These are phyloP conservation scores for Neurospora sp. DNA, from an alignment of 495 filamentous ascomycete species.

Conservation along the genomic window DNA sequence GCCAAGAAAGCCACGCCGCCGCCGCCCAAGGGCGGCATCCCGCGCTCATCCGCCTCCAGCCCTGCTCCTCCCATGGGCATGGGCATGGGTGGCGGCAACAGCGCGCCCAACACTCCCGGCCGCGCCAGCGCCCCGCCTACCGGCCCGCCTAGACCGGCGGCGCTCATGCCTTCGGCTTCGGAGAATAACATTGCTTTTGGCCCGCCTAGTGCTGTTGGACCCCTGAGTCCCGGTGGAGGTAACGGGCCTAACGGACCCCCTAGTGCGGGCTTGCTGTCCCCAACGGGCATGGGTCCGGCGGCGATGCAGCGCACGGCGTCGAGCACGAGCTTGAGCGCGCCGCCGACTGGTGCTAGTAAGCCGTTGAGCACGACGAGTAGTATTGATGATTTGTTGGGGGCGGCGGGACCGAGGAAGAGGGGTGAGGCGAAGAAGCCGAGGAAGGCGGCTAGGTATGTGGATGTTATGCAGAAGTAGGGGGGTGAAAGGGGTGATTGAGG, in stretches of 20 bases:
- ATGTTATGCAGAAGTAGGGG: constrained; percentile 68
- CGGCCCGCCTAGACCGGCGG: constrained; percentile 29
- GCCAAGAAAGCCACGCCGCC: no score
- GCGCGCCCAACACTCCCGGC: no score
- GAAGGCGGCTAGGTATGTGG: constrained; percentile 77
- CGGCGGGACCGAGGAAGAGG: constrained; percentile 55
- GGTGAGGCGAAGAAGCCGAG: constrained; percentile 56
- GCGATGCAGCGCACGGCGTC: constrained; percentile 35
- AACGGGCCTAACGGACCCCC: background rate
- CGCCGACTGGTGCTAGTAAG: constrained; percentile 46
- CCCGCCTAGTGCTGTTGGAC: background rate
- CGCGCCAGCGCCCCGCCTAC: constrained; percentile 16
- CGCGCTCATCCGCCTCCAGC: no score
- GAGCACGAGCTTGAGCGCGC: constrained; percentile 26
- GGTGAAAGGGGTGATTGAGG: background rate
- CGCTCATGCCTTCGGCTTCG: constrained; percentile 35
- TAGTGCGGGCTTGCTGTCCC: constrained; percentile 1
- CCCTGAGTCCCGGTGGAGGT: background rate
- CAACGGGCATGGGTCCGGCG: constrained; percentile 24
- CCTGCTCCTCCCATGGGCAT: no score
- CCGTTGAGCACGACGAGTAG: constrained; percentile 70
- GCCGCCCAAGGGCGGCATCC: no score
- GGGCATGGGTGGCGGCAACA: no score
- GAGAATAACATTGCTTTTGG: background rate
- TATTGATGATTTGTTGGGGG: constrained; percentile 76